phyloP scores from a whole-genome alignment of 768 basidiomycete genomes.

The Austroboletus festivus region DNA sequence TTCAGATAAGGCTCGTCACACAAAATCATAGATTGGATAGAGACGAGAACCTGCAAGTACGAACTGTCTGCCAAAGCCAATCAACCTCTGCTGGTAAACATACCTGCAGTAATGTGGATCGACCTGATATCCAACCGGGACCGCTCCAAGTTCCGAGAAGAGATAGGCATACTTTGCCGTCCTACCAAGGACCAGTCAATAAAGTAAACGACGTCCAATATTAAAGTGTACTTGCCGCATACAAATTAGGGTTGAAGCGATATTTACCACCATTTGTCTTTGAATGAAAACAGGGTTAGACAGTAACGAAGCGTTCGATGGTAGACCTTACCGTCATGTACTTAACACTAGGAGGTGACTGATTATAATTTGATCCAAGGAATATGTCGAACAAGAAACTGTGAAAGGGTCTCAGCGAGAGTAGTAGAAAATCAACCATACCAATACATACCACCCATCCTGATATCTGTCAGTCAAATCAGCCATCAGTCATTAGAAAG shows the following conservation, averaged over 20 bases:
- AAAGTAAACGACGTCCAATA: not conserved
- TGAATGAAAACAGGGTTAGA: conserved; percentile 6
- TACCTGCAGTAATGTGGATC: conserved; percentile 85
- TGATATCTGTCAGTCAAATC: conserved; percentile 58
- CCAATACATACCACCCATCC: conserved; percentile 75
- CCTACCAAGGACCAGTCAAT: conserved; percentile 40
- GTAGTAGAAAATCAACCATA: not conserved
- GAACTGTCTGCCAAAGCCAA: not conserved
- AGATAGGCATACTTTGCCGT: conserved; percentile 93
- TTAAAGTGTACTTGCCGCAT: conserved; percentile 55
- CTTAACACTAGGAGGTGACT: conserved; percentile 74
- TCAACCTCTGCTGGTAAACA: conserved; percentile 9
- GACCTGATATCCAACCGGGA: conserved; percentile 90
- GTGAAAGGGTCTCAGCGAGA: conserved; percentile 10
- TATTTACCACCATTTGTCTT: conserved; percentile 86
- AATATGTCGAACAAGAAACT: conserved; percentile 89
- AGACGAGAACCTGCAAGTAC: conserved; percentile 65
- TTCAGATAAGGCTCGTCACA: conserved; percentile 92
- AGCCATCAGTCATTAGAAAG: conserved; percentile 1
- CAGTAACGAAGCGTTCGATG: not conserved
- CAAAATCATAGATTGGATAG: conserved; percentile 95
- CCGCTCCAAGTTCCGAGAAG: conserved; percentile 91
- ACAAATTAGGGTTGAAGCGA: conserved; percentile 93
- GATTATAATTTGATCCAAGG: conserved; percentile 85
- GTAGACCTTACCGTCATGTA: conserved; percentile 49